Percentiles rank a stretch among this genome's conserved stretches.
These are phyloP conservation scores for Oenanthe sinensis DNA, from an alignment of 129 eudicot genomes.

Conservation along the genomic window DNA sequence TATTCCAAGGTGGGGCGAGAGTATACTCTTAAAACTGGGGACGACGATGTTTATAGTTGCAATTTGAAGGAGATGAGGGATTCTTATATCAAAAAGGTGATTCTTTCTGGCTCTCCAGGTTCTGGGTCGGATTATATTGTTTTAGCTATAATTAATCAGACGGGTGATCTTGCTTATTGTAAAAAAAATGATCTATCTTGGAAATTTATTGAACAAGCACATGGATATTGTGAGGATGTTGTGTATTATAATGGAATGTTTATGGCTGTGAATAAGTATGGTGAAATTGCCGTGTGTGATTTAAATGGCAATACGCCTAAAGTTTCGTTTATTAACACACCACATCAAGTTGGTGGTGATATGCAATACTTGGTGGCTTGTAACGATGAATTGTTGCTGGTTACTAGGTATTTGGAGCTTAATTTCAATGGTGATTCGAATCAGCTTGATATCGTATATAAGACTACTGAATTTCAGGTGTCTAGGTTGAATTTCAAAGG, in stretches of 20 bases:
- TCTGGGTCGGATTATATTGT: conserved; percentile 22
- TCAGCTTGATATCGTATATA: conserved; percentile 34
- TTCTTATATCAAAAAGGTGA: conserved; percentile 45
- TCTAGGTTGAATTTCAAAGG: conserved; percentile 33
- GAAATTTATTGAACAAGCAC: conserved; percentile 42
- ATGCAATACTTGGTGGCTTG: conserved; percentile 63
- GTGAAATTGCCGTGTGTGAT: conserved; percentile 55
- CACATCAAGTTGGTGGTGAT: conserved; percentile 47
- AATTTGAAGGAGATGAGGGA: conserved; percentile 71
- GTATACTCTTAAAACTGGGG: conserved; percentile 25
- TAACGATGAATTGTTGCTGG: conserved; percentile 44
- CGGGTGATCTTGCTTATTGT: conserved; percentile 65
- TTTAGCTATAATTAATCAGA: conserved; percentile 40
- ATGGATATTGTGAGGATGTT: conserved; percentile 54
- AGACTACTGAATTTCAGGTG: conserved; percentile 53
- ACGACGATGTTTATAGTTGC: conserved; percentile 26
- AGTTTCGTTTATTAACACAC: conserved; percentile 30
- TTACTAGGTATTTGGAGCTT: conserved; percentile 51
- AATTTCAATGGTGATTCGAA: conserved; percentile 38
- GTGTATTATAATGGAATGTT: conserved; percentile 42
- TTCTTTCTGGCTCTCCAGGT: conserved; percentile 49
- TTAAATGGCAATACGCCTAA: conserved; percentile 22
- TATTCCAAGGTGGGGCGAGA: conserved; percentile 56
- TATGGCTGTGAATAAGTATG: conserved; percentile 59
- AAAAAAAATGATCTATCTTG: conserved; percentile 32